A percentile compares a stretch with the other conserved stretches of the same genome.
Conservation (phyloP, 2,329 filamentous ascomycete genomes). For the Pleurostoma richardsiae region DNA sequence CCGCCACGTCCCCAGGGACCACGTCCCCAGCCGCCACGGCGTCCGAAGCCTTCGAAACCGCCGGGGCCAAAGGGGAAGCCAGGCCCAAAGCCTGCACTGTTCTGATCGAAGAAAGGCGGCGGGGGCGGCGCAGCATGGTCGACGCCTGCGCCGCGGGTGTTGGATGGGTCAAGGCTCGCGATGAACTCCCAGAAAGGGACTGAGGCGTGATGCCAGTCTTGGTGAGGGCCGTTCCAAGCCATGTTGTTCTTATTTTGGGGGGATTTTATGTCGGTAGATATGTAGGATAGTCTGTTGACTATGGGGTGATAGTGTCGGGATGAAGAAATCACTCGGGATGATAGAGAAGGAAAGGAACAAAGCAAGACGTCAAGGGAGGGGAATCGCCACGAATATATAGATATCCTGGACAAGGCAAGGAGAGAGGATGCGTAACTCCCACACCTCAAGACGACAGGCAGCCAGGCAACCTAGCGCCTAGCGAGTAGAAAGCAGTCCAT, state of each 20-base stretch:
- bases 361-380: not conserved
- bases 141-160: conserved; percentile 26
- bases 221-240: conserved; percentile 2
- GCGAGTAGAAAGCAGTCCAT: too few relatives aligned
- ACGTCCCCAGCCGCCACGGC: conserved; percentile 3
- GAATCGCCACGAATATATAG: not conserved
- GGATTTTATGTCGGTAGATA: not conserved
- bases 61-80: conserved; percentile 8
- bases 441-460: not conserved
- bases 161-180: conserved; percentile 24
- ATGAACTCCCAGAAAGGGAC: conserved; percentile 25
- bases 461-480: too few relatives aligned
- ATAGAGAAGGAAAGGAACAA: not conserved
- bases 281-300: not conserved
- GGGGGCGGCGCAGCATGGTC: conserved; percentile 23
- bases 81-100: conserved; percentile 6
- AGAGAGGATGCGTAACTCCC: not conserved
- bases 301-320: not conserved
- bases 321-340: not conserved
- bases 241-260: conserved; percentile 1
- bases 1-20: not conserved
- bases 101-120: conserved; percentile 9
- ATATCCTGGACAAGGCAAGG: not conserved
- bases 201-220: not conserved
- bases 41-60: conserved; percentile 9